Conservation (phyloP, 257 asterid species). For the Solanum tarijense region DNA sequence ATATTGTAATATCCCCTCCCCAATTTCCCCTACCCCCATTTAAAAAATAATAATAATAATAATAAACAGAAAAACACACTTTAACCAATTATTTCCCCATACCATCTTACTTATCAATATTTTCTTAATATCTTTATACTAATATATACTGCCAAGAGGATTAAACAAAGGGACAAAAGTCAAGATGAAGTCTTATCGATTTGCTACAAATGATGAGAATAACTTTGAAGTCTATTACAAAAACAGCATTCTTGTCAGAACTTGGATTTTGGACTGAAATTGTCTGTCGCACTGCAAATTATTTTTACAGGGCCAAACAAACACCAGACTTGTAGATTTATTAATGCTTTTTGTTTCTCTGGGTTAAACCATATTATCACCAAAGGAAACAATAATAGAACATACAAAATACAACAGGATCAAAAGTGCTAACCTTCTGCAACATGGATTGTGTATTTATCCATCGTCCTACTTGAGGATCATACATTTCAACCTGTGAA, state of each 20-base stretch:
- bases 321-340: not conserved
- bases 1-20: not conserved
- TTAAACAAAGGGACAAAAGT: not conserved
- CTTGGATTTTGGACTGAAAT: not conserved
- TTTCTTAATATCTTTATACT: not conserved
- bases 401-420: not conserved
- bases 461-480: slow-evolving; percentile 65
- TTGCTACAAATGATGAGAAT: not conserved
- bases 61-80: not conserved
- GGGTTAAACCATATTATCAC: not conserved
- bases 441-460: slow-evolving; percentile 67
- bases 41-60: too few species aligned
- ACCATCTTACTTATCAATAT: not conserved
- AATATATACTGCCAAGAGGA: not conserved
- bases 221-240: not conserved
- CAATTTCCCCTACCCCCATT: not conserved
- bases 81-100: not conserved
- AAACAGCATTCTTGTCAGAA: not conserved
- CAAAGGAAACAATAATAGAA: not conserved
- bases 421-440: slow-evolving; percentile 40
- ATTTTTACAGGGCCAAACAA: not conserved
- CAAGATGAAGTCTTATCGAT: not conserved
- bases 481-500: slow-evolving; percentile 73
- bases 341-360: not conserved
- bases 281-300: not conserved